Base-by-base conservation (phyloP, 345 rosid genomes). In the Aquilaria malaccensis region DNA sequence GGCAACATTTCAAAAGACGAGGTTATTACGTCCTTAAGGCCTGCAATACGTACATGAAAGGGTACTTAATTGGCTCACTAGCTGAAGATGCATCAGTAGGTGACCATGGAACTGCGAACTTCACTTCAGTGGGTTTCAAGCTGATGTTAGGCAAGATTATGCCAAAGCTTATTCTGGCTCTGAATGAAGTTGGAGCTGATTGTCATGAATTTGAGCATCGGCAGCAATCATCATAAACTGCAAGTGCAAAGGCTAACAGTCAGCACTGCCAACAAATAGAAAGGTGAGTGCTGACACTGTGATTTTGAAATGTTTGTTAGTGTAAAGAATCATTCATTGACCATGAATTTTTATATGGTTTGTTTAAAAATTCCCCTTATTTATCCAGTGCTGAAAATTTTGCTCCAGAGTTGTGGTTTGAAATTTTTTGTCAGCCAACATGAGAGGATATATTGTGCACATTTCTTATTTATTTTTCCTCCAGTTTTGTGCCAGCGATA, bases 11-110 rank as follows among this genome's bases (percentile, higher is more conserved):
- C 81, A 80, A 70, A 76, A 81, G 69, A 66, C 97, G 99, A 0
- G 98, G 98, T 6, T 76, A 76, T 69, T 85, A 83, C 82, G 80
- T 95, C 73, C 91, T 95, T 57, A 91, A 81, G 78, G 99, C 98
- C 32, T 91, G 97, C 60, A 86, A 87, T 64, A 88, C 98, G 7
- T 91, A 88, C 70, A 88, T 82, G 98, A 85, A 84, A 67, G 99
- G 99, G 69, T 79, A 76, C 72, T 70, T 95, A 65, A 91, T 95
- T 30, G 98, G 98, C 45, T 88, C 98, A 59, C 96, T 91, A n/a
- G 52, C 76, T 45, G 69, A 80, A 73, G 95, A 91, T 56, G 97
- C 88, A 2, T 79, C 87, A 1, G 72, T 69, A 43, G 77, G 69
- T 59, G 71, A 76, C 55, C 72, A 69, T 51, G 67, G 68, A 60